Evolutionary conservation across 768 basidiomycete genomes (phyloP).

Genomic region (Termitomyces sp.): DNA sequence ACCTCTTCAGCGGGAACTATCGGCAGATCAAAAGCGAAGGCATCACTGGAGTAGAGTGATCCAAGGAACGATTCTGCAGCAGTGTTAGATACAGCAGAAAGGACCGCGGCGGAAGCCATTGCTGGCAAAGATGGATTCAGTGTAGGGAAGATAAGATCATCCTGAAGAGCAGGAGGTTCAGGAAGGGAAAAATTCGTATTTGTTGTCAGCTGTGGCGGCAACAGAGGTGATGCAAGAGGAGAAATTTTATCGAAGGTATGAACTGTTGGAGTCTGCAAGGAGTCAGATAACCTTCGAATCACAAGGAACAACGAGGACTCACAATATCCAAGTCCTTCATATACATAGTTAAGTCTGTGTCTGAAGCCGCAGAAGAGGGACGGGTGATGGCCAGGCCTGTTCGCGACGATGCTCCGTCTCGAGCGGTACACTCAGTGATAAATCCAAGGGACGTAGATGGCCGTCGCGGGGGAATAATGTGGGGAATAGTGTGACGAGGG

Average conservation of each 20-base stretch:
- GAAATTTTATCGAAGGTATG: slow-evolving; percentile 13
- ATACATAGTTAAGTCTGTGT: slow-evolving; percentile 16
- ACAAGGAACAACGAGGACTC: slow-evolving; percentile 2
- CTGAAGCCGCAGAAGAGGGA: slow-evolving; percentile 19
- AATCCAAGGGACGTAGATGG: slow-evolving; percentile 32
- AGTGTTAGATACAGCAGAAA: not conserved
- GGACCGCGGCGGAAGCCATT: not conserved
- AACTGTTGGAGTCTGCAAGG: slow-evolving; percentile 23
- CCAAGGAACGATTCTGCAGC: slow-evolving; percentile 7
- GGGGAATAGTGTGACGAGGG: slow-evolving; percentile 19
- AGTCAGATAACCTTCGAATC: not conserved
- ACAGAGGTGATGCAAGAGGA: not conserved
- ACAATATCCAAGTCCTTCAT: slow-evolving; percentile 28
- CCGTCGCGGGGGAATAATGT: slow-evolving; percentile 22
- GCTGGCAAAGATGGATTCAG: not conserved
- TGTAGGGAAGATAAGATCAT: slow-evolving; percentile 9
- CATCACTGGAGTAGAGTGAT: slow-evolving; percentile 11
- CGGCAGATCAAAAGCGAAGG: slow-evolving; percentile 2
- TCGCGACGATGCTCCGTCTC: slow-evolving; percentile 6
- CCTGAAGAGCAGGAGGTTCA: not conserved
- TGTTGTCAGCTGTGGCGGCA: not conserved
- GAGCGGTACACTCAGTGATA: slow-evolving; percentile 4
- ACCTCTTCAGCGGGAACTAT: slow-evolving; percentile 4
- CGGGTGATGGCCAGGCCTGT: slow-evolving; percentile 14
- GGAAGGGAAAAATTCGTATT: not conserved